A percentile compares a stretch with the other conserved stretches of the same genome.
phyloP scores from a whole-genome alignment of 139 green algal genomes.

The Mesotaenium endlicherianum region DNA sequence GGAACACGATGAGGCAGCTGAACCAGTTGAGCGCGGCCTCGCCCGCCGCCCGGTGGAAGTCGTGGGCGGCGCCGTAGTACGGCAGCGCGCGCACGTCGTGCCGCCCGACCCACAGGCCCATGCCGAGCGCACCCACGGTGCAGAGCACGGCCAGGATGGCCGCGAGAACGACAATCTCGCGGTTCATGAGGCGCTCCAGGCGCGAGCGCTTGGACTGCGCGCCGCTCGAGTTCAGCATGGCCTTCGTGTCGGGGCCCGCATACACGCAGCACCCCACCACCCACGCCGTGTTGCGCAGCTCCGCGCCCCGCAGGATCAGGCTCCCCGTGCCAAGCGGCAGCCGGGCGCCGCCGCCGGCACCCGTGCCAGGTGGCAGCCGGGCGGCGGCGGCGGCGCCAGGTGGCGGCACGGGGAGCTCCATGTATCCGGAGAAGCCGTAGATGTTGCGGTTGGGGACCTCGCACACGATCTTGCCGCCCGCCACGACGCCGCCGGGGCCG shows the following conservation, averaged over 20 bases:
- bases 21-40: slow-evolving; percentile 77
- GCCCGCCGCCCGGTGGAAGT: slow-evolving; percentile 17
- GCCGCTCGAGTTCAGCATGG: slow-evolving; percentile 71
- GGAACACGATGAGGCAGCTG: slow-evolving; percentile 68
- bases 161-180: slow-evolving; percentile 46
- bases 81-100: slow-evolving; percentile 27
- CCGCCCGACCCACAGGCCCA: slow-evolving; percentile 13
- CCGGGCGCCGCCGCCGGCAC: background rate
- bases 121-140: slow-evolving; percentile 27
- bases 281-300: slow-evolving; percentile 76
- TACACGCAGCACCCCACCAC: slow-evolving; percentile 83
- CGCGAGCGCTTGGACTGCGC: slow-evolving; percentile 66
- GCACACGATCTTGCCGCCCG: slow-evolving; percentile 30
- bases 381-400: background rate
- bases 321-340: slow-evolving; percentile 19
- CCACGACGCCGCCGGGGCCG: background rate
- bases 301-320: slow-evolving; percentile 55
- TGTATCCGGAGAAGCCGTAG: slow-evolving; percentile 73
- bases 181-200: slow-evolving; percentile 51
- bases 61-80: slow-evolving; percentile 18
- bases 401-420: slow-evolving; percentile 2
- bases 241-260: slow-evolving; percentile 77
- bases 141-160: slow-evolving; percentile 57
- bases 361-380: background rate
- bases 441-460: slow-evolving; percentile 76